A percentile compares a stretch with the other conserved stretches of the same genome.
Evolutionary conservation across 495 filamentous ascomycete genomes (phyloP).

Genomic region (Elaphomyces granulatus): DNA sequence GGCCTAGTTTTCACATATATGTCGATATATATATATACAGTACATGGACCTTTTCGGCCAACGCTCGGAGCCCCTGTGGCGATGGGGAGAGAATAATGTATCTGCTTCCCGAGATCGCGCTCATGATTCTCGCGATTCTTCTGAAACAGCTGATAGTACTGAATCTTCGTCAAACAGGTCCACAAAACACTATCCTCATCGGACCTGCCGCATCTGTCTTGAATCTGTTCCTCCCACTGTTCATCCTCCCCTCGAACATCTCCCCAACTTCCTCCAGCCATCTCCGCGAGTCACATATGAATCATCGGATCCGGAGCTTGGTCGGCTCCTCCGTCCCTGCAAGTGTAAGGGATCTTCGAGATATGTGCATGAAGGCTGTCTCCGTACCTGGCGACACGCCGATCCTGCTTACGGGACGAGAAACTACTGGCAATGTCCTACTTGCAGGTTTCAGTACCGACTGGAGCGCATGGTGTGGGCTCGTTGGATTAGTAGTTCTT

Average conservation of each 20-base stretch:
- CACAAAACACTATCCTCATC: conserved; percentile 43
- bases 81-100: conserved; percentile 1
- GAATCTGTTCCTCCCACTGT: conserved; percentile 71
- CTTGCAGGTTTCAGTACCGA: conserved; percentile 73
- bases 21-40: not conserved
- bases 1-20: not conserved
- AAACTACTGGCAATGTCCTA: conserved; percentile 79
- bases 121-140: conserved; percentile 1
- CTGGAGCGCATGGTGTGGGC: conserved; percentile 66
- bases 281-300: conserved; percentile 55
- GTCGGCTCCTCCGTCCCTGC: conserved; percentile 81
- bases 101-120: not conserved
- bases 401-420: conserved; percentile 49
- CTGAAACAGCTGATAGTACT: conserved; percentile 5
- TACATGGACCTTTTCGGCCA: not conserved
- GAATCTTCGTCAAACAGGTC: conserved; percentile 11
- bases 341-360: conserved; percentile 82
- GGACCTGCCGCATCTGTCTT: conserved; percentile 85
- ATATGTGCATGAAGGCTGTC: conserved; percentile 92
- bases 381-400: conserved; percentile 70
- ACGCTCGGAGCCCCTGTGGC: conserved; percentile 4
- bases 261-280: conserved; percentile 48
- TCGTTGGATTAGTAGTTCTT: conserved; percentile 53
- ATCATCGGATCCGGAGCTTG: conserved; percentile 55
- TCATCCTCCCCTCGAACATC: conserved; percentile 43